These are phyloP conservation scores for Fusarium pseudonygamai DNA, from an alignment of 2,329 filamentous ascomycete genomes.

Conservation along the genomic window DNA sequence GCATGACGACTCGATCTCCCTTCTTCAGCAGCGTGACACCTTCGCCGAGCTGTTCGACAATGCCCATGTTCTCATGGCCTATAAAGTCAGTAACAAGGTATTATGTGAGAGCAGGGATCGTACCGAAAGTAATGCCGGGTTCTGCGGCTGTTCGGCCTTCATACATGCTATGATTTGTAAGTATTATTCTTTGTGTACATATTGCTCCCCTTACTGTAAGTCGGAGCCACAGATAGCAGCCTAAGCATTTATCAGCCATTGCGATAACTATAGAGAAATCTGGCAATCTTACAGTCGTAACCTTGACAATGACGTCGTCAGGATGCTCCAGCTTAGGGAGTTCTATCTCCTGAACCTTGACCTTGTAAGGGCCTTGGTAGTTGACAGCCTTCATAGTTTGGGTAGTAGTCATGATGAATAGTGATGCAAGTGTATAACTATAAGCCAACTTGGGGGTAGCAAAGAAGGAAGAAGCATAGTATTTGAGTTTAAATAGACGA, in stretches of 20 bases:
- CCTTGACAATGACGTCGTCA: conserved; percentile 71
- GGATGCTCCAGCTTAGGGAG: conserved; percentile 69
- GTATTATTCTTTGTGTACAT: background rate
- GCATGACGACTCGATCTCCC: conserved; percentile 71
- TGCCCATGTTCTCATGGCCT: conserved; percentile 69
- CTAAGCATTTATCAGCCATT: conserved; percentile 29
- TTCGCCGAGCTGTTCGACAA: conserved; percentile 62
- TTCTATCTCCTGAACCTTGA: conserved; percentile 69
- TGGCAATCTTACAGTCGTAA: conserved; percentile 63
- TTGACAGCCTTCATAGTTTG: conserved; percentile 69
- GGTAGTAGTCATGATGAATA: conserved; percentile 32
- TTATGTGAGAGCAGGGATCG: too few species aligned
- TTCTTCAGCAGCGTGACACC: conserved; percentile 70
- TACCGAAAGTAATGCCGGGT: conserved; percentile 68
- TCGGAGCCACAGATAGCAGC: conserved; percentile 65
- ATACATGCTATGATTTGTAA: conserved; percentile 62
- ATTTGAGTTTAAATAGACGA: background rate
- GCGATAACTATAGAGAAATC: too few species aligned
- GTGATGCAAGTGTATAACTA: background rate
- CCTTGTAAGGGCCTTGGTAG: conserved; percentile 69
- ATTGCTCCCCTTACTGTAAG: conserved; percentile 49
- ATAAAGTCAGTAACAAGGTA: background rate
- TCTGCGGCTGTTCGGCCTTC: conserved; percentile 71
- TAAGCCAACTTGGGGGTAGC: background rate
- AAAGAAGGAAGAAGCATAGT: background rate